Conservation (phyloP, 2,329 filamentous ascomycete genomes). For the Neopestalotiopsis sp. region DNA sequence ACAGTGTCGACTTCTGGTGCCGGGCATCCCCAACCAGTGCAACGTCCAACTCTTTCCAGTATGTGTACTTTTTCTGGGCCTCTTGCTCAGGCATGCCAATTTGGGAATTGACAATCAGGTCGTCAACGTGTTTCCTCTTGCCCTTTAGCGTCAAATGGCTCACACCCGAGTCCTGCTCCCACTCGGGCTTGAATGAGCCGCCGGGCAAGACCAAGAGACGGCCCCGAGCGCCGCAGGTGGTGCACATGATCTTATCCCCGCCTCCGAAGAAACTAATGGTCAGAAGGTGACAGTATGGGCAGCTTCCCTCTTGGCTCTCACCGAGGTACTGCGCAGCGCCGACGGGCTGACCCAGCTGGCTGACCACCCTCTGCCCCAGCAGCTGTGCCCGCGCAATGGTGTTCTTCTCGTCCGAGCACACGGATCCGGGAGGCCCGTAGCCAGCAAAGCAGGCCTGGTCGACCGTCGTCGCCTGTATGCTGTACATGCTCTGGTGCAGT, state of each 20-base stretch:
- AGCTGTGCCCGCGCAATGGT: conserved; percentile 5
- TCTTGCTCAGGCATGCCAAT: not conserved
- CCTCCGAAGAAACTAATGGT: not conserved
- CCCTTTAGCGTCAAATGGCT: conserved; percentile 3
- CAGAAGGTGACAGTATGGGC: conserved; percentile 1
- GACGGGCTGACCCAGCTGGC: not conserved
- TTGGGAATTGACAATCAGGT: not conserved
- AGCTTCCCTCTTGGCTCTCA: conserved; percentile 1
- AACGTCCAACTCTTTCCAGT: not conserved
- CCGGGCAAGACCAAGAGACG: not conserved
- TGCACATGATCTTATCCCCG: not conserved
- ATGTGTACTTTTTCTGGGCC: not conserved
- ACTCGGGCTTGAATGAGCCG: conserved; percentile 8
- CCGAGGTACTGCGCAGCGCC: conserved; percentile 1
- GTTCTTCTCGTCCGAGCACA: not conserved
- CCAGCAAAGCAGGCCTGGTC: not conserved
- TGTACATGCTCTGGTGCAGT: conserved; percentile 8
- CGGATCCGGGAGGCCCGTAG: not conserved
- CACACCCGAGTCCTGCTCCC: not conserved
- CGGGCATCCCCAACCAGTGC: not conserved
- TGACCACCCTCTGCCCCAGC: not conserved
- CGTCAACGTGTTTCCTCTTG: conserved; percentile 1
- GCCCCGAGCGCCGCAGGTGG: not conserved
- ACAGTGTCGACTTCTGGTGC: not conserved
- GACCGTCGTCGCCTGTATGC: conserved; percentile 6